These are phyloP conservation scores for Fusarium miscanthi DNA, from an alignment of 2,329 filamentous ascomycete species.

Conservation along the genomic window DNA sequence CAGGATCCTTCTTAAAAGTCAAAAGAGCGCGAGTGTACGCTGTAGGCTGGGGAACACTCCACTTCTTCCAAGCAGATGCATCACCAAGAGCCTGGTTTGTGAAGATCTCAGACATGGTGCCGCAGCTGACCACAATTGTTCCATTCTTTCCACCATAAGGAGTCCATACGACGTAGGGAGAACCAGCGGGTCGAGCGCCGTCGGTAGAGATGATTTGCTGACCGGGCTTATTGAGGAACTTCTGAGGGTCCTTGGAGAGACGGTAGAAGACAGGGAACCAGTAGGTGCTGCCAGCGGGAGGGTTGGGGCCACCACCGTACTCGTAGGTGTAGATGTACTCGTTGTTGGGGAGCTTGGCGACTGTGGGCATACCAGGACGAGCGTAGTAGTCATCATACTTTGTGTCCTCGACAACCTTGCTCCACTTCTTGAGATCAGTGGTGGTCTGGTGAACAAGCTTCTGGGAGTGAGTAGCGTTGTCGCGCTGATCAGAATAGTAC, in stretches of 20 bases:
- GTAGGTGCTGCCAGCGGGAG: conserved; percentile 45
- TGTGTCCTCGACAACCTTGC: conserved; percentile 67
- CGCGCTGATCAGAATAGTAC: conserved; percentile 79
- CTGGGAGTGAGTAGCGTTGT: conserved; percentile 69
- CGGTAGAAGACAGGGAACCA: conserved; percentile 60
- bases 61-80: conserved; percentile 51
- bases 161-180: conserved; percentile 59
- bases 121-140: conserved; percentile 57
- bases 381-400: conserved; percentile 70
- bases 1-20: conserved; percentile 50
- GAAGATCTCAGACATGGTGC: conserved; percentile 53
- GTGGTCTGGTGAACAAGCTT: conserved; percentile 74
- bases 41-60: conserved; percentile 49
- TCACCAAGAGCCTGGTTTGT: conserved; percentile 56
- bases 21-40: conserved; percentile 54
- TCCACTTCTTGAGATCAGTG: conserved; percentile 70
- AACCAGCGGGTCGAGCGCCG: conserved; percentile 51
- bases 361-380: conserved; percentile 75
- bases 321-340: conserved; percentile 71
- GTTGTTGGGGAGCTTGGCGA: conserved; percentile 67
- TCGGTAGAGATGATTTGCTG: conserved; percentile 50
- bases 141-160: conserved; percentile 57
- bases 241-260: conserved; percentile 53
- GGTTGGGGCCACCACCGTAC: conserved; percentile 59
- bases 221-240: conserved; percentile 50